A percentile compares a stretch with the other conserved stretches of the same genome.
phyloP scores from a whole-genome alignment of 2,329 filamentous ascomycete species.

The Ophiostoma angusticollis region DNA sequence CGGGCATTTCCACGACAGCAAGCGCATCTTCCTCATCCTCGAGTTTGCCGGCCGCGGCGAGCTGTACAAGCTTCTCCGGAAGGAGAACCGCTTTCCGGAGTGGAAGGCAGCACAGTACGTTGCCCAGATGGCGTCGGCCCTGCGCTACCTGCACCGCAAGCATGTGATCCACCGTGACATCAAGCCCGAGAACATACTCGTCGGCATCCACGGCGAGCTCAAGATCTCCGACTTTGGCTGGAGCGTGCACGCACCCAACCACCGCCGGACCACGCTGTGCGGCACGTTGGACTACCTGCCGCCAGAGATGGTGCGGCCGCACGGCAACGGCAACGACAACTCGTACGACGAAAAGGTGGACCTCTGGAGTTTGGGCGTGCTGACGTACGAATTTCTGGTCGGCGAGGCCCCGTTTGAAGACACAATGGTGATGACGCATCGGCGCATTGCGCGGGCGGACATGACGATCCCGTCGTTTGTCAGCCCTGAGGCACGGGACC shows the following conservation, averaged over 20 bases:
- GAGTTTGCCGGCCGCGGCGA: conserved; percentile 80
- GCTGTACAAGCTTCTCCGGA: conserved; percentile 74
- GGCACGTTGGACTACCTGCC: conserved; percentile 95
- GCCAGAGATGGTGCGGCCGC: conserved; percentile 85
- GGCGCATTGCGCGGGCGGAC: conserved; percentile 75
- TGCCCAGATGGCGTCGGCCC: conserved; percentile 78
- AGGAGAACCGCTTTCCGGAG: conserved; percentile 68
- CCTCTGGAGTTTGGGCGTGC: conserved; percentile 85
- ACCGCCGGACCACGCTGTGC: conserved; percentile 86
- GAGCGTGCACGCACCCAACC: conserved; percentile 95
- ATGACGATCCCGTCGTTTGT: conserved; percentile 90
- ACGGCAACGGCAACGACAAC: conserved; percentile 57
- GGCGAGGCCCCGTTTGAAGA: conserved; percentile 97
- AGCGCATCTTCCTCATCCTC: conserved; percentile 75
- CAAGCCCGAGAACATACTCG: conserved; percentile 93
- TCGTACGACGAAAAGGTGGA: conserved; percentile 94
- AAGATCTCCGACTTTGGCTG: conserved; percentile 98
- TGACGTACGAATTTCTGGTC: conserved; percentile 93
- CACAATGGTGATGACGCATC: conserved; percentile 84
- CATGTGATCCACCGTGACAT: conserved; percentile 96
- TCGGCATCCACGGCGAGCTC: conserved; percentile 93
- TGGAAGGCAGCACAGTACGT: conserved; percentile 80
- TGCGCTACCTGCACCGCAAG: conserved; percentile 88
- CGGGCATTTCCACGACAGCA: conserved; percentile 80
- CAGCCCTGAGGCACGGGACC: conserved; percentile 75